Conservation (phyloP, 306 rosid genomes). For the Castanospermum australe region DNA sequence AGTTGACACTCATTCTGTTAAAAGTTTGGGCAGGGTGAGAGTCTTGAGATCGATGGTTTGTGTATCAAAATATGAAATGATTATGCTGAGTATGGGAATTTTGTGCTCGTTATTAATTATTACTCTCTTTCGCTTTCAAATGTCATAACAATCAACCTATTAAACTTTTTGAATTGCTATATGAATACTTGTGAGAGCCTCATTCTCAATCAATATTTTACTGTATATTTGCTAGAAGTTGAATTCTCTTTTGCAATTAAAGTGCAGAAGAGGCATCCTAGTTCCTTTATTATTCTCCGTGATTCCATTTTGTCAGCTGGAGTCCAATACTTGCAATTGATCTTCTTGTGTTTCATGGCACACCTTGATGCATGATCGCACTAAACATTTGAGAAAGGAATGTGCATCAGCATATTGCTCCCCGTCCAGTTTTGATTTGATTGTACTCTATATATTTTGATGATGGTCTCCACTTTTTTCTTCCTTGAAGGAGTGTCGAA, state of each 20-base stretch:
- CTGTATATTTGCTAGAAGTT: not conserved
- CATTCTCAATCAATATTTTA: not conserved
- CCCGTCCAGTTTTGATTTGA: not conserved
- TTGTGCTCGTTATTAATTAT: not conserved
- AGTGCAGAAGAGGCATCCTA: conserved; percentile 27
- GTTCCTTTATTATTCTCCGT: conserved; percentile 36
- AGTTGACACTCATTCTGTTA: not conserved
- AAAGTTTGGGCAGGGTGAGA: not conserved
- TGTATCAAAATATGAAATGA: not conserved
- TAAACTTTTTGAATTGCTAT: too few species aligned
- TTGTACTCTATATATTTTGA: not conserved
- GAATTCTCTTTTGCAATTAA: conserved; percentile 17
- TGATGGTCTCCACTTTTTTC: not conserved
- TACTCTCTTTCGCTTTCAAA: too few species aligned
- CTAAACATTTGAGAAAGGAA: not conserved
- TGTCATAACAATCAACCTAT: too few species aligned
- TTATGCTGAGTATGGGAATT: not conserved
- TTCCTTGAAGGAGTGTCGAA: not conserved
- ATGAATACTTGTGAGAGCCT: too few species aligned
- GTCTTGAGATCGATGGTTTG: not conserved
- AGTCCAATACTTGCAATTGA: conserved; percentile 35
- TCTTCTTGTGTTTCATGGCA: conserved; percentile 40
- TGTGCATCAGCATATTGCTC: not conserved
- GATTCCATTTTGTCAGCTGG: conserved; percentile 46
- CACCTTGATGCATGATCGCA: not conserved